Percentiles rank a stretch among this genome's conserved stretches.
Evolutionary conservation across 179 eudicot species (phyloP).

Genomic region (Camellia oleifera): DNA sequence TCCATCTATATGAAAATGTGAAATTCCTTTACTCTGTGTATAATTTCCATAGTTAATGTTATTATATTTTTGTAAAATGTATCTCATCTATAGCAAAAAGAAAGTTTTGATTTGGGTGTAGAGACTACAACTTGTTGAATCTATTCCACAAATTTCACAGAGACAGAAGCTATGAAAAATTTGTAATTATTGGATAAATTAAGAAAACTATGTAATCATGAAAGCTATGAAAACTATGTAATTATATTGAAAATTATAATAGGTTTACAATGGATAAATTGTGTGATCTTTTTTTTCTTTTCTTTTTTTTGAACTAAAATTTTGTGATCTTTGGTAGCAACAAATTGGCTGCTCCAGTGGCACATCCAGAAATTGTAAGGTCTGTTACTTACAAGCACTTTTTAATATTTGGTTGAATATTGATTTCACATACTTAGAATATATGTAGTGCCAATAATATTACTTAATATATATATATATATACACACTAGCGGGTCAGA

Average conservation of each 20-base stretch:
- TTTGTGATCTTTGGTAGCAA: not conserved
- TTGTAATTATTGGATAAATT: too few relatives aligned
- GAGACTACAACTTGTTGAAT: not conserved
- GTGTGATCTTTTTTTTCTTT: too few relatives aligned
- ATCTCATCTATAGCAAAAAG: not conserved
- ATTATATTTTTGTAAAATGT: not conserved
- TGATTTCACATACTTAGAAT: too few relatives aligned
- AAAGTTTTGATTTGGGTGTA: not conserved
- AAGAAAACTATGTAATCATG: too few relatives aligned
- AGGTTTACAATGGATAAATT: not conserved
- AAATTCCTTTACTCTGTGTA: not conserved
- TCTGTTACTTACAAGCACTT: too few relatives aligned
- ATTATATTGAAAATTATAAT: not conserved
- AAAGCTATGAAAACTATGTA: too few relatives aligned
- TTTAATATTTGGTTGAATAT: too few relatives aligned
- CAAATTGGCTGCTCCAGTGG: not conserved
- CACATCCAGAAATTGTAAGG: not conserved
- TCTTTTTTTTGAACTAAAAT: too few relatives aligned
- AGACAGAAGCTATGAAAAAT: too few relatives aligned
- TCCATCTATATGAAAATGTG: not conserved
- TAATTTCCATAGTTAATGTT: not conserved
- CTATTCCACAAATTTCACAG: not conserved
- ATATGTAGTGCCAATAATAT: too few relatives aligned
- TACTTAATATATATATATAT: too few relatives aligned
- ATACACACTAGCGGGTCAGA: too few relatives aligned